Base-by-base conservation (phyloP, 495 filamentous ascomycete genomes). In the Acidomyces sp. region DNA sequence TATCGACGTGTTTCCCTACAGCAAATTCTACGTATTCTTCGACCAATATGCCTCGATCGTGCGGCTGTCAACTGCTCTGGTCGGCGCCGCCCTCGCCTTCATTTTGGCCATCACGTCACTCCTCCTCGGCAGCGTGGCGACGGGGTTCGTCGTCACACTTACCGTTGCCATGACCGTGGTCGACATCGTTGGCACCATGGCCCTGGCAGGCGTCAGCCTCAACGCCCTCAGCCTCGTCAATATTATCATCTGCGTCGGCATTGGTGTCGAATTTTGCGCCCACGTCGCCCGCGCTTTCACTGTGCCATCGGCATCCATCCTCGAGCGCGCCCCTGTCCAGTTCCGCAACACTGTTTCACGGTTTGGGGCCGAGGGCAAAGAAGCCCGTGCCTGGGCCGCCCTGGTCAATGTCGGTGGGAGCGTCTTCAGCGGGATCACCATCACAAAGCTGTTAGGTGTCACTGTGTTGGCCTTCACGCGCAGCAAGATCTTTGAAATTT, bases 401-500 rank as follows among this genome's bases (percentile, higher is more conserved):
- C 64, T 99, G 42, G 81, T 88, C 45, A 93, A 94, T 55, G 87
- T 96, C 3, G 90, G 92, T 12, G 82, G 80, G 0, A 86, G 78
- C 22, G 92, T 99, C 10, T 90, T 99, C 56, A 88, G 80, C 34
- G 90, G 90, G 0, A 99, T 99, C 55, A 95, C 86, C 0, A 63
- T 99, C 19, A 99, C 90, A 16, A 99, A 99, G 59, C 63, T 95
- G 1, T 62, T 99, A 6, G 90, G 90, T 1, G 92, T 99, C 2
- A 78, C 70, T 34, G 90, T 99, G 28, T 68, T 99, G 11, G 90
- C 87, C 0, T 96, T 93, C 48, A 99, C 90, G 6, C 64, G 82
- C 18, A 93, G 85, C 60, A 96, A 95, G 72, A 96, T 99, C 57
- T 99, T 99, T 55, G 92, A 96, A 67, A 82, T 96, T 39, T 99